These are phyloP conservation scores for Neurospora tetraspora DNA, from an alignment of 495 filamentous ascomycete genomes.

Conservation along the genomic window DNA sequence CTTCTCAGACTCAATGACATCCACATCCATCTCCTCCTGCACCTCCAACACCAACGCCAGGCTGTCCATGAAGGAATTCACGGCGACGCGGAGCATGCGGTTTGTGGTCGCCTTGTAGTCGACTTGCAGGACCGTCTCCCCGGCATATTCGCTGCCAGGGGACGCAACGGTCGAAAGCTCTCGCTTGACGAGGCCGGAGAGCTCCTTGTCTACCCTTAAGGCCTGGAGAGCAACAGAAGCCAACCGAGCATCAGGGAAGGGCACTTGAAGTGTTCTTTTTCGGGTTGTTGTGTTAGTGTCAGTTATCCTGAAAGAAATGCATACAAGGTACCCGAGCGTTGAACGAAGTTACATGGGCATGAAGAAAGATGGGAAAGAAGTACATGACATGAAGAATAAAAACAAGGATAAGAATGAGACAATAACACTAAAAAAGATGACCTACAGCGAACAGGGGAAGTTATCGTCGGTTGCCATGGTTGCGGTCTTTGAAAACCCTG, in stretches of 20 bases:
- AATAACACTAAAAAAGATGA: neutral
- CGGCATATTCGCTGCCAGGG: slow-evolving; percentile 17
- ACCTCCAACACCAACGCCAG: slow-evolving; percentile 71
- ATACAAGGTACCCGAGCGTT: no score
- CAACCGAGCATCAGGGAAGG: slow-evolving; percentile 73
- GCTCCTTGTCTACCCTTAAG: slow-evolving; percentile 76
- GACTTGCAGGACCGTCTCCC: slow-evolving; percentile 53
- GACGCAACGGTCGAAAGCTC: slow-evolving; percentile 47
- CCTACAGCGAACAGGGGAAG: slow-evolving; percentile 68
- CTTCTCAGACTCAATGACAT: slow-evolving; percentile 46
- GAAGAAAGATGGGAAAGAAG: neutral
- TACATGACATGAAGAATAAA: neutral
- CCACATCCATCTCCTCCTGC: slow-evolving; percentile 82
- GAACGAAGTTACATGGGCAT: no score
- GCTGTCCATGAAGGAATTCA: slow-evolving; percentile 97
- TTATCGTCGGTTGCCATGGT: slow-evolving; percentile 10
- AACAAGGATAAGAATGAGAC: neutral
- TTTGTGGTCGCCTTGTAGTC: slow-evolving; percentile 87
- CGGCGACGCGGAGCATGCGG: slow-evolving; percentile 90
- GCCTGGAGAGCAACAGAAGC: slow-evolving; percentile 66
- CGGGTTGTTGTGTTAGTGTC: slow-evolving; percentile 7
- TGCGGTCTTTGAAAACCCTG: neutral
- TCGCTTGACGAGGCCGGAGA: slow-evolving; percentile 73
- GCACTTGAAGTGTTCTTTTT: slow-evolving; percentile 63
- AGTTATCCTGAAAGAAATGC: neutral